A percentile compares a stretch with the other conserved stretches of the same genome.
Evolutionary conservation across 345 rosid genomes (phyloP).

Genomic region (Salix caprea): DNA sequence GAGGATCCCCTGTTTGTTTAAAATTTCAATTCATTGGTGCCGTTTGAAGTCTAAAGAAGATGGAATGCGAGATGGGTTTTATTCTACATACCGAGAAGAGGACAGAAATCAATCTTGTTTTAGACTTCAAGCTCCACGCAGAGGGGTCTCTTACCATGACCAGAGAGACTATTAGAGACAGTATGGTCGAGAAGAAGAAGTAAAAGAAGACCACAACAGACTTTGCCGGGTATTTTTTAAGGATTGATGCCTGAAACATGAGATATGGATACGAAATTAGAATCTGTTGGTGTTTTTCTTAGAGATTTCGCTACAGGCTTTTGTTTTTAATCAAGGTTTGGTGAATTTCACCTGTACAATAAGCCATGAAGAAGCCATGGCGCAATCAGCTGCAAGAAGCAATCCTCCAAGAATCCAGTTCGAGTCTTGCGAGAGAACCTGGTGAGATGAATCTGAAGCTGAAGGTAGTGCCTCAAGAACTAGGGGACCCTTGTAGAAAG

Average conservation of each 20-base stretch:
- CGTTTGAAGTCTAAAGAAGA: neutral
- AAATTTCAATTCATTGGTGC: neutral
- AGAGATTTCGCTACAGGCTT: neutral
- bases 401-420: conserved; percentile 19
- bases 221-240: conserved; percentile 9
- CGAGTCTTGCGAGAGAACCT: neutral
- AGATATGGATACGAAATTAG: no score
- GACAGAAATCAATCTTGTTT: conserved; percentile 8
- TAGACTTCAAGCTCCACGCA: conserved; percentile 18
- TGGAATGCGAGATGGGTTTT: neutral
- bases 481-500: conserved; percentile 21
- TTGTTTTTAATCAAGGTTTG: no score
- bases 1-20: conserved; percentile 12
- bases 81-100: conserved; percentile 16
- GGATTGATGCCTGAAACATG: conserved; percentile 6
- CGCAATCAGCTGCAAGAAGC: conserved; percentile 2
- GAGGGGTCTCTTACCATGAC: neutral
- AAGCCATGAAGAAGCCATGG: conserved; percentile 8
- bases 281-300: no score
- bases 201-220: neutral
- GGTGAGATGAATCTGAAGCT: neutral
- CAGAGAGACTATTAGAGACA: neutral
- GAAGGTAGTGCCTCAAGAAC: neutral
- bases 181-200: neutral
- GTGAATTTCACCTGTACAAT: conserved; percentile 17